Evolutionary conservation across 306 rosid genomes (phyloP).

Genomic region (Luffa aegyptiaca): DNA sequence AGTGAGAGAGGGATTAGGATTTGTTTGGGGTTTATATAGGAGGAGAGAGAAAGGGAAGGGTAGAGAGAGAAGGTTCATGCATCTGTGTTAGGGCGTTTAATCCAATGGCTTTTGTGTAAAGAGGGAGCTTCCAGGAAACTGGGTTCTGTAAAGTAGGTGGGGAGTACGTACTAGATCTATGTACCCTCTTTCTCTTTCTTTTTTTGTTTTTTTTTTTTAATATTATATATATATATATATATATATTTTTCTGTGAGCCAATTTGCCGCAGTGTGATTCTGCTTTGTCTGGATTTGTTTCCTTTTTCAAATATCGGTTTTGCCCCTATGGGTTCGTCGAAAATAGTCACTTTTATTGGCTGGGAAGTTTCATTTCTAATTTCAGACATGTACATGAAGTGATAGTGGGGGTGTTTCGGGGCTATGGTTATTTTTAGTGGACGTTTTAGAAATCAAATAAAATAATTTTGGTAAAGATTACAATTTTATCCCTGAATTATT

Average conservation of each 20-base stretch:
- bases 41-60: conserved; percentile 3
- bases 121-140: conserved; percentile 56
- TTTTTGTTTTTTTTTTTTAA: neutral
- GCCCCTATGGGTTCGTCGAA: neutral
- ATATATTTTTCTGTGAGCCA: conserved; percentile 9
- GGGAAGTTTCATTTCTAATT: neutral
- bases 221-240: neutral
- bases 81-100: neutral
- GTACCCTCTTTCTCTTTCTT: neutral
- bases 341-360: neutral
- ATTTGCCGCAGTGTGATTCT: conserved; percentile 24
- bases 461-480: too few species aligned
- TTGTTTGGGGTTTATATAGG: neutral
- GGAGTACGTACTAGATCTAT: conserved; percentile 15
- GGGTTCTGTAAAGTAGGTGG: conserved; percentile 36
- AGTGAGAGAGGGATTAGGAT: neutral
- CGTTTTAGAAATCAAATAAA: too few species aligned
- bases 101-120: neutral
- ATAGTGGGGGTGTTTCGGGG: too few species aligned
- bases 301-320: neutral
- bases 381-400: neutral
- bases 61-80: conserved; percentile 30
- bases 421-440: too few species aligned
- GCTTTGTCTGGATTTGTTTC: conserved; percentile 9
- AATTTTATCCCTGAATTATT: too few species aligned